Evolutionary conservation across 23 red algal genomes (phyloP).

Genomic region (Gracilaria domingensis): DNA sequence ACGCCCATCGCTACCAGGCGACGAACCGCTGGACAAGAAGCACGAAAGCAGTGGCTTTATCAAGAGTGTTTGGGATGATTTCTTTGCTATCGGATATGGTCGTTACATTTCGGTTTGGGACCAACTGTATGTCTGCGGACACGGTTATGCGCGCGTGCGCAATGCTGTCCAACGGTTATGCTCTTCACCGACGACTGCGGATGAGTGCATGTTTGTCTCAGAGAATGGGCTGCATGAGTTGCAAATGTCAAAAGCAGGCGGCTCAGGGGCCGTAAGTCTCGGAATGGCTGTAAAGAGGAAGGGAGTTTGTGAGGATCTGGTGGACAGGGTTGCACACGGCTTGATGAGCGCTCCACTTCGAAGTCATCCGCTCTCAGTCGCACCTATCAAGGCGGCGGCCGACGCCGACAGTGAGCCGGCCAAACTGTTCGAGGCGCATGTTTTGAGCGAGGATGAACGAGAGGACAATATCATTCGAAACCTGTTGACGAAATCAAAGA

Average conservation of each 20-base stretch:
- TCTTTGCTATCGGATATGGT: conserved; percentile 54
- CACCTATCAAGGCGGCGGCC: conserved; percentile 25
- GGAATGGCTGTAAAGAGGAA: conserved; percentile 32
- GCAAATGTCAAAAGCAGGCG: background rate
- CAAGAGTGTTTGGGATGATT: background rate
- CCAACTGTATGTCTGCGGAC: conserved; percentile 20
- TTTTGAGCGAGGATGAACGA: conserved; percentile 8
- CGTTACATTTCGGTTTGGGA: conserved; percentile 59
- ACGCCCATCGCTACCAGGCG: background rate
- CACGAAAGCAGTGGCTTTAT: background rate
- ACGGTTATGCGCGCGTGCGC: background rate
- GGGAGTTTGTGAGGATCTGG: conserved; percentile 12
- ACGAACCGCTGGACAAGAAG: background rate
- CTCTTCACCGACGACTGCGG: background rate
- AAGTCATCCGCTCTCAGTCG: background rate
- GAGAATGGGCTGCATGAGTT: conserved; percentile 31
- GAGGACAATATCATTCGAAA: conserved; percentile 20
- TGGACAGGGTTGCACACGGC: background rate
- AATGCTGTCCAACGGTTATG: background rate
- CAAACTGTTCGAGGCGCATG: conserved; percentile 2
- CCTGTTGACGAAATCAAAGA: conserved; percentile 17
- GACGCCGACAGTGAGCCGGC: conserved; percentile 7
- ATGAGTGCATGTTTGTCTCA: background rate
- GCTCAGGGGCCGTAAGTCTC: conserved; percentile 11
- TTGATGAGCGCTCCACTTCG: background rate